Evolutionary conservation across 768 basidiomycete species (phyloP).

Genomic region (Boletus coccyginus): DNA sequence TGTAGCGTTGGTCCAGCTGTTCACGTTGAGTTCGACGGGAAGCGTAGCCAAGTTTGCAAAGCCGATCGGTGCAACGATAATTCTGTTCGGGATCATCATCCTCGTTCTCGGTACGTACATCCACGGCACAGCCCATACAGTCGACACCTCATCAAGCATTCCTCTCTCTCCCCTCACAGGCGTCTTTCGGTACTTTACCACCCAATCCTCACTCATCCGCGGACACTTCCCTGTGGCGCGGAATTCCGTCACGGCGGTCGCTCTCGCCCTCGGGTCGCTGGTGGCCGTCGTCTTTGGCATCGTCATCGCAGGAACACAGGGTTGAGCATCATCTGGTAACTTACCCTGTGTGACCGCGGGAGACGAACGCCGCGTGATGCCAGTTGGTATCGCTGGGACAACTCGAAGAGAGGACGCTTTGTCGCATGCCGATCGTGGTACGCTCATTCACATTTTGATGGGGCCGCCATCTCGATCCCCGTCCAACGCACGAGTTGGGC

Average conservation of each 20-base stretch:
- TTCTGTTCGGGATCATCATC: conserved; percentile 45
- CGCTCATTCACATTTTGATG: neutral
- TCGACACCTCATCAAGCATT: neutral
- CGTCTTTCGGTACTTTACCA: conserved; percentile 48
- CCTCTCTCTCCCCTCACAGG: conserved; percentile 31
- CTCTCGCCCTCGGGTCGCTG: conserved; percentile 38
- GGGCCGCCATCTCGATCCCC: neutral
- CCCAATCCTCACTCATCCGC: conserved; percentile 48
- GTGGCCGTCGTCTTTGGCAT: conserved; percentile 44
- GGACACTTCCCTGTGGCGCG: conserved; percentile 58
- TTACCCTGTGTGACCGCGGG: neutral
- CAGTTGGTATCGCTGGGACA: neutral
- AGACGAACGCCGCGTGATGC: neutral
- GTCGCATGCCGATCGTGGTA: neutral
- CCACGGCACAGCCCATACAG: neutral
- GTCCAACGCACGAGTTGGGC: neutral
- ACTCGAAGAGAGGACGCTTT: neutral
- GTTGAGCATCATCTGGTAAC: neutral
- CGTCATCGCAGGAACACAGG: conserved; percentile 31
- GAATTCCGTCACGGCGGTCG: conserved; percentile 40
- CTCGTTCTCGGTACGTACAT: conserved; percentile 44
- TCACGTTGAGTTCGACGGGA: conserved; percentile 34
- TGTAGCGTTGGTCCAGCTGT: conserved; percentile 53
- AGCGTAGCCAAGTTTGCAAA: conserved; percentile 36
- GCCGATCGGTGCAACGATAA: conserved; percentile 50